Base-by-base conservation (phyloP, 169 alveolate species). In the Eimeria praecox region DNA sequence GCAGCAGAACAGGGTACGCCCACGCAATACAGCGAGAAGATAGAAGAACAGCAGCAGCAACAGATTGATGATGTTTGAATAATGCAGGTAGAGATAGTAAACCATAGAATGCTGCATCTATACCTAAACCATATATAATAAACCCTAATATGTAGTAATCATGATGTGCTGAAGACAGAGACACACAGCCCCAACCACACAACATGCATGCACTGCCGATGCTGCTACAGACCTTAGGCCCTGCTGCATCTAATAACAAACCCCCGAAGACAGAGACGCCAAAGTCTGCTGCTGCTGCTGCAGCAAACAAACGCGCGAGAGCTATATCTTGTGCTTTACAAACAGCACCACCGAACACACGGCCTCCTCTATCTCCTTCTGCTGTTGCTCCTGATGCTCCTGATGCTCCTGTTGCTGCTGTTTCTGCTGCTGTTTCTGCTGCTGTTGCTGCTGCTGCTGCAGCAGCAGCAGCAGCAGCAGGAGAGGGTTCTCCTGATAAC, bases 211-310 rank as follows among this genome's bases (percentile, higher is more conserved):
- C 5, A 33, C 78, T 30, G 2, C 96, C 96, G 22, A 64, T 12
- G 40, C 62, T 18, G 20, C 95, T 49, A 20, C 87, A 64, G 35
- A 52, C 71, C 64, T 88, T 95, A 22, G 96, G 96, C 35, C 96
- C 96, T 1, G 4, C 33, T 46, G 9, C 14, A 44, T 95, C 96
- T 90, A 95, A 22, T 66, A 88, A 49, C 54, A 90, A 44, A 1
- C 96, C 96, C 0, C 95, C 95, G 33, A 87, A n/a, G 35, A 95
- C 77, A 44, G 95, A 88, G 75, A 88, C 38, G 0, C 95, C 95
- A 69, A 80, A 95, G 59, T 95, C 95, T 16, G 92, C 38, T 18
- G 77, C 96, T n/a, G 90, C 49, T 16, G 94, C 75, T 30, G 80
- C 27, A 4, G 93, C 82, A 62, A 77, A 95, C 30, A 95, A 54